Base-by-base conservation (phyloP, 306 rosid species). In the Quercus robur region DNA sequence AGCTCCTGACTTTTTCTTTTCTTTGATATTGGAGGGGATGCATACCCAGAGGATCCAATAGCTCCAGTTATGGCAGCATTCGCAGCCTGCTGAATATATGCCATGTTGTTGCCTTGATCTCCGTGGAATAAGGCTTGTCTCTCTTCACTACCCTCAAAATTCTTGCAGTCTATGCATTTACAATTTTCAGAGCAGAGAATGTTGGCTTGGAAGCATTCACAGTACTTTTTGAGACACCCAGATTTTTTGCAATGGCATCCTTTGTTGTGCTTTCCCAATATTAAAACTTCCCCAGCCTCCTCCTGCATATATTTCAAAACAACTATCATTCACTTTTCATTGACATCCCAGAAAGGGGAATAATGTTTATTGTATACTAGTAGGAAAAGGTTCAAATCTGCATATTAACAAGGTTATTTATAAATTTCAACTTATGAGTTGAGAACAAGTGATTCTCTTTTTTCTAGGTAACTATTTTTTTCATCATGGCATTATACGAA, bases 21-120 rank as follows among this genome's bases (percentile, higher is more conserved):
- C 88, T 85, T 93, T 75, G 98, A 83, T 78, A 86, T 86, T 20
- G 97, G 93, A 67, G 97, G 99, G 6, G 94, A 87, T 63, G 90
- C 87, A 86, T 81, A 96, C 31, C 99, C 99, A 69, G 97, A 93
- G 84, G 98, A 90, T 74, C 98, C 99, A 85, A 93, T 89, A 78
- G 98, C 99, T 82, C 97, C 99, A 81, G 98, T 96, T 82, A 96
- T 93, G 88, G 99, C 97, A 84, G 99, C 99, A 88, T 96, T 96
- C 74, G 99, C 99, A 28, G 94, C 97, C 88, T 90, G 98, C 86
- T 93, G 99, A 87, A 90, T 81, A 83, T 84, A 84, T 46, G 88
- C 87, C 49, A 86, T 86, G 84, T 86, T 95, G 91, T 87, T 91
- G 80, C 85, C 91, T 84, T 89, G 97, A 74, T 96, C 98, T 74